These are phyloP conservation scores for Auriscalpium microsporum DNA, from an alignment of 768 basidiomycete species.

Conservation along the genomic window DNA sequence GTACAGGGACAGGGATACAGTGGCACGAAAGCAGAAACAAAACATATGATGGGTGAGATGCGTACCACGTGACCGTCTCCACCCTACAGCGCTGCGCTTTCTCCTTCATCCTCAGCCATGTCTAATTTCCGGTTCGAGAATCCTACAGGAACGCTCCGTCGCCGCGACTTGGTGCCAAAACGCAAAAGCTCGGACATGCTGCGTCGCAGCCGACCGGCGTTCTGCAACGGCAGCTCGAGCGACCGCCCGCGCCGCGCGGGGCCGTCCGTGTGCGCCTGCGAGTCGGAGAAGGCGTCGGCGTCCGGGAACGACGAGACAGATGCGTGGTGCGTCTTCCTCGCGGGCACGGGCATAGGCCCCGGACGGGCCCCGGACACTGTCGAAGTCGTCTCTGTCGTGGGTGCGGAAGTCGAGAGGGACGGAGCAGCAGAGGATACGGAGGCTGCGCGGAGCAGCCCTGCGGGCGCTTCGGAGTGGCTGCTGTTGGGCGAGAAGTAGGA, in stretches of 20 bases:
- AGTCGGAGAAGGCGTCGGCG: background rate
- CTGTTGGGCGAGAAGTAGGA: background rate
- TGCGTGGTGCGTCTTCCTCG: background rate
- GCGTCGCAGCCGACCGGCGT: background rate
- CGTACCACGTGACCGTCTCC: too few species aligned
- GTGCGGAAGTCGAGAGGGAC: background rate
- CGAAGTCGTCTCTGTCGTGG: background rate
- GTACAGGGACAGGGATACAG: too few species aligned
- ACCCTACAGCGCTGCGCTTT: too few species aligned
- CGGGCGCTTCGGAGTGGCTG: background rate
- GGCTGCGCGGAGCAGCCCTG: background rate
- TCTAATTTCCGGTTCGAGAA: background rate
- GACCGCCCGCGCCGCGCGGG: slow-evolving; percentile 8
- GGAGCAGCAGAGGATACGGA: background rate
- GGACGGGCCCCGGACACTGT: background rate
- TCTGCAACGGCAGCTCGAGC: slow-evolving; percentile 2
- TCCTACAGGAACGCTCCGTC: background rate
- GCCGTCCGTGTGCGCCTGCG: background rate
- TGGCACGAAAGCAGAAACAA: too few species aligned
- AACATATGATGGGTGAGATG: too few species aligned
- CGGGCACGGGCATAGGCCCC: background rate
- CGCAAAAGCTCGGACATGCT: slow-evolving; percentile 2
- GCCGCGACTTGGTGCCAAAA: background rate
- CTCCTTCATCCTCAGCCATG: too few species aligned
- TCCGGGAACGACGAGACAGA: background rate